Base-by-base conservation (phyloP, 805 yeast species). In the Suhomyces vadensis region DNA sequence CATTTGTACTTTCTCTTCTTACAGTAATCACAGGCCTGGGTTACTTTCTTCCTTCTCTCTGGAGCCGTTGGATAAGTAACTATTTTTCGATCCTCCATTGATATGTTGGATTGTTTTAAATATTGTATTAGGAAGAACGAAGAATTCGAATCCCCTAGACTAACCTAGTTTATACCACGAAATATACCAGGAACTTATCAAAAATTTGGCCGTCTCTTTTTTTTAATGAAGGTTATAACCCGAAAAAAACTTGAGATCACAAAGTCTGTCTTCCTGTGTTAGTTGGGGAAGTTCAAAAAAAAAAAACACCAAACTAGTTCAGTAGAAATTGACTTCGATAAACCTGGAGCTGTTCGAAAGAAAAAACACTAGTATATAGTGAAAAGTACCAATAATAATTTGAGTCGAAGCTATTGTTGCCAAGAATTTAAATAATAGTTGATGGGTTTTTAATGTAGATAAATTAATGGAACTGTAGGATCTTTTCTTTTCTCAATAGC, bases 1-100 rank as follows among this genome's bases (percentile, higher is more conserved):
- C 57, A 49, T 49, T 55, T 47, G 50, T 29, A 52, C 48, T 74
- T 74, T 31, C 77, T 53, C 39, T 62, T 65, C 56, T 72, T 73
- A 58, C 79, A 74, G 41, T 58, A 57, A 48, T 74, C 77, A 48
- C 79, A 74, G 6, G 79, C 79, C 46, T 66, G 62, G 1, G 77
- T 70, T 16, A 73, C 74, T 44, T 75, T 73, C 52, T 71, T 69
- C 17, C 73, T 50, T 44, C 43, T 51, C 53, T 42, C 51, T 14
- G 42, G 42, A 26, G 35, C 35, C 16, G 36, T 14, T 11, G 39
- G 44, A 17, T 22, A 41, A 17, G 35, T 8, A 8, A 35, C 25
- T 20, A 26, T 25, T 14, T 26, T 41, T 13, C 39, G 39, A 11
- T 41, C 39, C 22, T 40, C 43, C 43, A 40, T 40, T 33, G 33